Evolutionary conservation across 2,329 filamentous ascomycete genomes (phyloP).

Genomic region (Byssoonygena ceratinophila): DNA sequence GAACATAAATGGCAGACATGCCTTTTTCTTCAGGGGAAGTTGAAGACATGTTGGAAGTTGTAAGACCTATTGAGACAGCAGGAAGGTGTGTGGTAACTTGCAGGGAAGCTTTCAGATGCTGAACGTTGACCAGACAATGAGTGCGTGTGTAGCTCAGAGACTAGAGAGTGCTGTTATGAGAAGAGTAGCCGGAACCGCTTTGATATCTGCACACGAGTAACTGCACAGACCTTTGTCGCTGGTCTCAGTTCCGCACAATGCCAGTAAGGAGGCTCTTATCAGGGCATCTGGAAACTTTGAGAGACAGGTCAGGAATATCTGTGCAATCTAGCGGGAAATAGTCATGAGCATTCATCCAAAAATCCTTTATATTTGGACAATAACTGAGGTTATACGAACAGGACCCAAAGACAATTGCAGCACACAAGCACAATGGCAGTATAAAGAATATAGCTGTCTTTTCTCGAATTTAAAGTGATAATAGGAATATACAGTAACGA

Average conservation of each 20-base stretch:
- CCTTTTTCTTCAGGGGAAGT: conserved; percentile 31
- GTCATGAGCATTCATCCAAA: neutral
- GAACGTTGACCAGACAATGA: neutral
- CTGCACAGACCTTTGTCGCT: neutral
- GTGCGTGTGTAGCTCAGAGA: neutral
- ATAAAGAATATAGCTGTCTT: neutral
- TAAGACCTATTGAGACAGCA: neutral
- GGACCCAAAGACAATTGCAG: neutral
- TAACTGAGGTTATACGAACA: conserved; percentile 4
- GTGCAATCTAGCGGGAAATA: neutral
- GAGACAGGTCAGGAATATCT: neutral
- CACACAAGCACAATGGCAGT: neutral
- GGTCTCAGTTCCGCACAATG: neutral
- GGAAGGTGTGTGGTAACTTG: neutral
- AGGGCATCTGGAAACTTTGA: neutral
- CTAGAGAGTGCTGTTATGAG: neutral
- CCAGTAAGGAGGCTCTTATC: neutral
- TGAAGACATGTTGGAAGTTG: neutral
- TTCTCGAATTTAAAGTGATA: neutral
- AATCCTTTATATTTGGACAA: neutral
- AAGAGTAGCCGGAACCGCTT: neutral
- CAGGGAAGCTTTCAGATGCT: neutral
- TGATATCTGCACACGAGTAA: neutral
- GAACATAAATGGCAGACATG: conserved; percentile 76
- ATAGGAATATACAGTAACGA: conserved; percentile 10